phyloP scores from a whole-genome alignment of 2,329 filamentous ascomycete species.

The Trichothecium roseum region DNA sequence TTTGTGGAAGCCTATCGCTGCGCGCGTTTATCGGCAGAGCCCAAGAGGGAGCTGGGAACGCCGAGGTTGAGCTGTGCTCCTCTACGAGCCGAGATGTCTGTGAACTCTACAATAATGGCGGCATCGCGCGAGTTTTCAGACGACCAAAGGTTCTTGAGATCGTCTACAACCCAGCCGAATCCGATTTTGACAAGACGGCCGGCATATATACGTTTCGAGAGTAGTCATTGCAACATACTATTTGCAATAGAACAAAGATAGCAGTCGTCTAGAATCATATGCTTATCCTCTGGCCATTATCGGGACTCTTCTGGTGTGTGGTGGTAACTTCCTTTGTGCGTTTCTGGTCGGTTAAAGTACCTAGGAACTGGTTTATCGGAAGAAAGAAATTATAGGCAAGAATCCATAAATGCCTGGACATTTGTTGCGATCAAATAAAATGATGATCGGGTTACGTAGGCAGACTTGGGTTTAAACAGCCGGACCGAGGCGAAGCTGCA shows the following conservation, averaged over 20 bases:
- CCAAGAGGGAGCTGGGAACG: conserved; percentile 19
- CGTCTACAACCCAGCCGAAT: conserved; percentile 7
- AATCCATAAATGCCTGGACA: no score
- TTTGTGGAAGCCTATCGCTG: conserved; percentile 18
- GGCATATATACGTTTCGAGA: no score
- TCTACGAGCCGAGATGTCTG: conserved; percentile 28
- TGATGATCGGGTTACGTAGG: conserved; percentile 32
- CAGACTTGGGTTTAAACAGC: conserved; percentile 31
- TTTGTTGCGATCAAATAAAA: conserved; percentile 42
- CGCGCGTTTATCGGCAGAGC: conserved; percentile 27
- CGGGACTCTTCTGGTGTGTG: no score
- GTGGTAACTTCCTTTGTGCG: no score
- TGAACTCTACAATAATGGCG: conserved; percentile 23
- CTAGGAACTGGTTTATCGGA: no score
- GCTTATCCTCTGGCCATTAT: no score
- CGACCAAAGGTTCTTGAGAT: conserved; percentile 20
- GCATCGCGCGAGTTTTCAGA: conserved; percentile 21
- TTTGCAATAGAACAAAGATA: no score
- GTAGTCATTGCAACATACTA: no score
- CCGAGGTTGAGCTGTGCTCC: conserved; percentile 27
- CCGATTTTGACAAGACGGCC: no score
- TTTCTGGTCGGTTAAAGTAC: no score
- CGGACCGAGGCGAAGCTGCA: conserved; percentile 26
- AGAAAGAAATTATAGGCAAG: no score
- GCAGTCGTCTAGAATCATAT: no score